Evolutionary conservation across 1,284 basidiomycete species (phyloP), one percentile per base, ranked within the genome.

Genomic region (Trametes pubescens): DNA sequence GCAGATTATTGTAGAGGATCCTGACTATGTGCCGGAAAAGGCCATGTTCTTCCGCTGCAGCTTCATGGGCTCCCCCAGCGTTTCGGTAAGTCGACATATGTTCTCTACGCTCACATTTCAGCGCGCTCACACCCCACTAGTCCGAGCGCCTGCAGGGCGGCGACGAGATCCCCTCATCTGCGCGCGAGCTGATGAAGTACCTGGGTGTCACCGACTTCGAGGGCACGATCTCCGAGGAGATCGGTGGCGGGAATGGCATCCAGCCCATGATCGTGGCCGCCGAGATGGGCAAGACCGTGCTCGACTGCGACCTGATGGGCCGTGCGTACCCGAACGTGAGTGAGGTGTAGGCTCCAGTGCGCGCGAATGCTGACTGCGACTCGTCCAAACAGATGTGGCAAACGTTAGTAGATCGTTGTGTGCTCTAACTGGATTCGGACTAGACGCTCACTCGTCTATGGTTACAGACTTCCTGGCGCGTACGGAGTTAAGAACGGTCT

Each of bases 161-260:
- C 2, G 67, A 71, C 14, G 74, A 79, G 51, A 79, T 80, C 13
- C 71, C 74, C 9, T 60, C 72, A 3, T 72, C 75, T 2, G 66
- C 68, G 21, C 65, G 65, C 14, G 70, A 67, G 0, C 66, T 76
- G 24, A 65, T 74, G 67, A 67, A 68, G 40, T 74, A 74, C 57
- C 66, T 73, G 52, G 71, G 68, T 13, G 48, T 73, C 22, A 14
- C 57, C 1, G 73, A 76, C 59, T 70, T 72, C 56, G 59, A 71
- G 9, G 80, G 79, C 16, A 73, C 78, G 0, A 76, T 82, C 16
- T 80, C 81, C 13, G 82, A 83, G 57, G 84, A 86, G 72, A 86
- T 88, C 51, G 86, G 86, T 16, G 86, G 86, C 11, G 82, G 81
- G 16, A 88, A 88, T 68, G 86, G 86, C 37, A 79, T 87, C 67